Conservation (phyloP, 2,329 filamentous ascomycete species). For the Alternaria infectoria region DNA sequence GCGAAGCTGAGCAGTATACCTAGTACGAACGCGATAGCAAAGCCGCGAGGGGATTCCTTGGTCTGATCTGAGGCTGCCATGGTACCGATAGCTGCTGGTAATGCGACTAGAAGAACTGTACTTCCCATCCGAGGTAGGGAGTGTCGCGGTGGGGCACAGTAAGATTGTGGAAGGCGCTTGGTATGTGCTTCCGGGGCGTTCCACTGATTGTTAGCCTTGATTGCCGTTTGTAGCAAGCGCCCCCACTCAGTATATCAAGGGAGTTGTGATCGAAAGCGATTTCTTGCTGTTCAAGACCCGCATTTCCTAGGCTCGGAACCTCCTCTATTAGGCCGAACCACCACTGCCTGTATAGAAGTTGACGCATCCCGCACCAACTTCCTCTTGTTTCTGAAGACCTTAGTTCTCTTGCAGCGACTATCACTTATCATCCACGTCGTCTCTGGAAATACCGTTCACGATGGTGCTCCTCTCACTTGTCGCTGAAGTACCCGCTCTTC, state of each 20-base stretch:
- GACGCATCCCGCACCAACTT: background rate
- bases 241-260: background rate
- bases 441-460: background rate
- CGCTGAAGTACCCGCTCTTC: background rate
- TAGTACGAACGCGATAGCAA: background rate
- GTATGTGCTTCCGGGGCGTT: background rate
- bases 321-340: background rate
- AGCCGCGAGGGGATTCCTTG: background rate
- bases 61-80: background rate
- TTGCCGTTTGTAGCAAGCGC: background rate
- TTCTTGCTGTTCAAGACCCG: background rate
- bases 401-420: background rate
- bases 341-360: background rate
- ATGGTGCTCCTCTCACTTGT: conserved; percentile 1
- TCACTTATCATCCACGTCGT: background rate
- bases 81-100: background rate
- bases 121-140: background rate
- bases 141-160: background rate
- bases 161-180: background rate
- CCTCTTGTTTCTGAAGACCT: background rate
- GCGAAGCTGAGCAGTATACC: background rate
- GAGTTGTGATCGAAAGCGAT: background rate
- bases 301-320: background rate
- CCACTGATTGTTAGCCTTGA: background rate
- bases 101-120: background rate